Evolutionary conservation across 2,329 filamentous ascomycete species (phyloP).

Genomic region (Botrytis sinoallii): DNA sequence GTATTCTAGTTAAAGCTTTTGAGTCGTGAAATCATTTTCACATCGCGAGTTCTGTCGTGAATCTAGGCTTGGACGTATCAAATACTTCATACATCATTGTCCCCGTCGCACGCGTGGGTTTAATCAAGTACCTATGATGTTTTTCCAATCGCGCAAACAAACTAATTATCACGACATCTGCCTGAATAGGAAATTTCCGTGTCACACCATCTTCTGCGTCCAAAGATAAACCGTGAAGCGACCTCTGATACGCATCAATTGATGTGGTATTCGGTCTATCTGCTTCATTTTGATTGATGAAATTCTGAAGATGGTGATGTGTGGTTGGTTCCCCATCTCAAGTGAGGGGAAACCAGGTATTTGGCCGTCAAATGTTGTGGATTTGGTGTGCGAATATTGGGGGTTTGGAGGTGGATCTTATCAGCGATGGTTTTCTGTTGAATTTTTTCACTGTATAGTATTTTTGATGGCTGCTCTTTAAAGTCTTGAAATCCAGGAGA

Average conservation of each 20-base stretch:
- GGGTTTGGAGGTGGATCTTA: not conserved
- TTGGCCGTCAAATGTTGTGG: not conserved
- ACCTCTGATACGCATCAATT: not conserved
- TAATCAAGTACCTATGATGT: not conserved
- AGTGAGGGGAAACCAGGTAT: conserved; percentile 5
- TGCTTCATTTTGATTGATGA: not conserved
- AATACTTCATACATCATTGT: not conserved
- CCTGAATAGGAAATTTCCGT: conserved; percentile 22
- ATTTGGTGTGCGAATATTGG: not conserved
- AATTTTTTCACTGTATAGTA: not conserved
- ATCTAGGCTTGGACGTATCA: not conserved
- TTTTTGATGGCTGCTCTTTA: not conserved
- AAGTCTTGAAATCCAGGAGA: not conserved
- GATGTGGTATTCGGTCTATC: conserved; percentile 2
- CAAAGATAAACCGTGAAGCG: conserved; percentile 6
- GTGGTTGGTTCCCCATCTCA: conserved; percentile 12
- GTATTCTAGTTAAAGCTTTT: not conserved
- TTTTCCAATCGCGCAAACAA: conserved; percentile 4
- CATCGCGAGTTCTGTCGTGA: not conserved
- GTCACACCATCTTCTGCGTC: conserved; percentile 17
- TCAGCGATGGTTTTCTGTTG: not conserved
- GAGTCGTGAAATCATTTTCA: not conserved
- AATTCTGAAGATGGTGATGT: not conserved
- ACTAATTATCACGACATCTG: conserved; percentile 29
- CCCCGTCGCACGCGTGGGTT: not conserved